A percentile compares a stretch with the other conserved stretches of the same genome.
Evolutionary conservation across 371 early-diverging fungal species (phyloP).

Genomic region (Massospora cicadina): DNA sequence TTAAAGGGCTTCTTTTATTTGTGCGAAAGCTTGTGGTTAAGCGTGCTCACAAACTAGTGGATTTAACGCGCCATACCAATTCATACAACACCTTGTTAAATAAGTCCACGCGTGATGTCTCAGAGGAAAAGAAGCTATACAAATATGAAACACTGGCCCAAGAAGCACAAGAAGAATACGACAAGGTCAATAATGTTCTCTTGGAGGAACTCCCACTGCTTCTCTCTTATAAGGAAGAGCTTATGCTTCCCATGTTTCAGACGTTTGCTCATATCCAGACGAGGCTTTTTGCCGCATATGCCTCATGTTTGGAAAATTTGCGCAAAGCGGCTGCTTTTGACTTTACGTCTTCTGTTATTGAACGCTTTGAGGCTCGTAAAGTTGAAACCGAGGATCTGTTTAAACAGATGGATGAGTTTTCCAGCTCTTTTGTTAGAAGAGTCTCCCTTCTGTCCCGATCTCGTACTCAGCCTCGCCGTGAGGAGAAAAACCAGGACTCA

Average conservation of each 20-base stretch:
- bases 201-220: constrained; percentile 3
- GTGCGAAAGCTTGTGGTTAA: constrained; percentile 8
- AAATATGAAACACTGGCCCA: constrained; percentile 1
- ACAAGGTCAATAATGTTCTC: constrained; percentile 2
- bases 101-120: neutral
- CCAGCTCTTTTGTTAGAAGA: neutral
- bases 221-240: neutral
- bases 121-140: constrained; percentile 7
- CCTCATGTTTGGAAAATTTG: neutral
- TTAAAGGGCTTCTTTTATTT: neutral
- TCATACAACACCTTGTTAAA: neutral
- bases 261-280: neutral
- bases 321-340: neutral
- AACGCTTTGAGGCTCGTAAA: neutral
- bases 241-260: constrained; percentile 4
- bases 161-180: constrained; percentile 3
- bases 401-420: neutral
- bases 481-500: neutral
- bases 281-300: neutral
- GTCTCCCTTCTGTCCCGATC: neutral
- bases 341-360: neutral
- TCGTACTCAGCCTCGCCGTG: neutral
- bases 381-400: neutral
- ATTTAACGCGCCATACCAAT: constrained; percentile 6
- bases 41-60: constrained; percentile 8